Evolutionary conservation across 78 protist species (phyloP).

Genomic region (Planoprotostelium fungivorum): DNA sequence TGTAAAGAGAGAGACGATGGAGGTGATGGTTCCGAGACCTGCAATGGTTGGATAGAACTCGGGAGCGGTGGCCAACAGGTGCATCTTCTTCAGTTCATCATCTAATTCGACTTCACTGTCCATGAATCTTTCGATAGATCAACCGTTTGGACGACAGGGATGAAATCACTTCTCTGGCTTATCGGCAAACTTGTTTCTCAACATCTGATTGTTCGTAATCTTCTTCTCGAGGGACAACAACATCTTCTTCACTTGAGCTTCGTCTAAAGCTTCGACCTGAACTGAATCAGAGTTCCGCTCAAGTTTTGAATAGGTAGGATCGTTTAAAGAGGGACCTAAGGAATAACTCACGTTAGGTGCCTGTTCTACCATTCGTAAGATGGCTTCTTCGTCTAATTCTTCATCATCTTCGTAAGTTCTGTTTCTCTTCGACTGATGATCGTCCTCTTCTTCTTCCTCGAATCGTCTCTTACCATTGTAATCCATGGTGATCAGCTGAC

Average conservation of each 20-base stretch:
- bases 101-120: slow-evolving; percentile 54
- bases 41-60: slow-evolving; percentile 45
- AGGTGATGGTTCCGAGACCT: slow-evolving; percentile 18
- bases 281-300: not conserved
- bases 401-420: not conserved
- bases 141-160: not conserved
- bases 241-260: slow-evolving; percentile 30
- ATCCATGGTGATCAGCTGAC: too few species aligned
- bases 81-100: slow-evolving; percentile 50
- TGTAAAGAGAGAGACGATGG: slow-evolving; percentile 43
- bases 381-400: not conserved
- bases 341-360: not conserved
- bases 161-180: slow-evolving; percentile 44
- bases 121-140: too few species aligned
- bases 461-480: not conserved
- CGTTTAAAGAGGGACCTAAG: not conserved
- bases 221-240: slow-evolving; percentile 56
- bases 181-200: slow-evolving; percentile 21
- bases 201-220: slow-evolving; percentile 16
- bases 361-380: not conserved
- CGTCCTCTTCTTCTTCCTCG: not conserved
- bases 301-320: too few species aligned
- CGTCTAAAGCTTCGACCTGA: slow-evolving; percentile 64
- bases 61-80: slow-evolving; percentile 50
- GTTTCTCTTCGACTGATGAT: not conserved